phyloP scores from a whole-genome alignment of 805 yeast genomes.

The Cyberlindnera japonica region DNA sequence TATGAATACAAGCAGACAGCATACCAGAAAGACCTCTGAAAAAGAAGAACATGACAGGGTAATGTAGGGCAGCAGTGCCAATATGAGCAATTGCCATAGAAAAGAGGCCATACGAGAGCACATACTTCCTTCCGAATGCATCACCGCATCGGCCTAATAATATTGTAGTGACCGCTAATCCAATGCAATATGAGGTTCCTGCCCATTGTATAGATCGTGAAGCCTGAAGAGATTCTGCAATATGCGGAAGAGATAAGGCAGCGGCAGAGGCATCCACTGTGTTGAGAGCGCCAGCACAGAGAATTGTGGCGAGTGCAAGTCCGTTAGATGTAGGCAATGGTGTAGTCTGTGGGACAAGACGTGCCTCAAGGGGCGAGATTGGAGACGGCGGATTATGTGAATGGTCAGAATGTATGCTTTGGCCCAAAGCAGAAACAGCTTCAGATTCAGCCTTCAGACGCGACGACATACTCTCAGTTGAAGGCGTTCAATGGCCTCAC shows the following conservation, averaged over 20 bases:
- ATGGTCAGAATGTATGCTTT: not conserved
- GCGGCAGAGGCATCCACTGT: conserved; percentile 13
- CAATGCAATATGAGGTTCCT: conserved; percentile 49
- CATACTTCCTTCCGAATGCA: conserved; percentile 49
- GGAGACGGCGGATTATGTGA: not conserved
- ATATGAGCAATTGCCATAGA: conserved; percentile 42
- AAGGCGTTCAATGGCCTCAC: too few species aligned
- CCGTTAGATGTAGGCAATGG: not conserved
- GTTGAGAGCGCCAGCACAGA: conserved; percentile 7
- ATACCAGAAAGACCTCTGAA: conserved; percentile 54
- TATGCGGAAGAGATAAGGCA: conserved; percentile 38
- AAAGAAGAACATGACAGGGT: conserved; percentile 43
- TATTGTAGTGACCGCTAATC: conserved; percentile 50
- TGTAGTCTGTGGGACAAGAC: conserved; percentile 4
- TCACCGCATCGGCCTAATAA: conserved; percentile 53
- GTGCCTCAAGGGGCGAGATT: conserved; percentile 7
- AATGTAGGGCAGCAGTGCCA: conserved; percentile 45
- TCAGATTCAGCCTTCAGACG: not conserved
- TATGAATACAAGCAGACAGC: conserved; percentile 51
- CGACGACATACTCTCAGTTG: too few species aligned
- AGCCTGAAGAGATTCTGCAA: conserved; percentile 44
- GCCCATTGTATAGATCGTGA: conserved; percentile 54
- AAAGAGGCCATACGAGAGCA: conserved; percentile 38
- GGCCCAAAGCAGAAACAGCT: not conserved
- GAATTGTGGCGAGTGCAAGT: conserved; percentile 1